Percentiles rank a stretch among this genome's conserved stretches.
Conservation (phyloP, 768 basidiomycete species). For the Suillus lakei region DNA sequence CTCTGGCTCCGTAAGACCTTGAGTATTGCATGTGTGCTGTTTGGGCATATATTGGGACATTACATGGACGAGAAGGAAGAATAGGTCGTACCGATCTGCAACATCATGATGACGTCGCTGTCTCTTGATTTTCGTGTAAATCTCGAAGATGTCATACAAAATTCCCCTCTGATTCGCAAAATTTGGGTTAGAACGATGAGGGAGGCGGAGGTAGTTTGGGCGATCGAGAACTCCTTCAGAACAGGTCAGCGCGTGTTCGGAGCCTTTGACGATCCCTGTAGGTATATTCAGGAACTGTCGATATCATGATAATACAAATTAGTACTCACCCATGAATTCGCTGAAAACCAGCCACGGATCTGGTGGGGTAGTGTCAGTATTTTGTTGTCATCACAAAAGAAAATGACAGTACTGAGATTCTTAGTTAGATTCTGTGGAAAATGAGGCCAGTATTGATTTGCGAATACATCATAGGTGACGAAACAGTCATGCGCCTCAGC, state of each 20-base stretch:
- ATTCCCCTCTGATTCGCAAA: slow-evolving; percentile 54
- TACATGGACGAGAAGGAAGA: neutral
- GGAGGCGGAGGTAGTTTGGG: slow-evolving; percentile 50
- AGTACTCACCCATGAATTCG: slow-evolving; percentile 62
- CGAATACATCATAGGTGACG: slow-evolving; percentile 54
- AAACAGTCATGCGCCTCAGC: slow-evolving; percentile 25
- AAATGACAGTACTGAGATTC: slow-evolving; percentile 49
- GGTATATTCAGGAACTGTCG: neutral
- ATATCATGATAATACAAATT: neutral
- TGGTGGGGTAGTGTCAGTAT: slow-evolving; percentile 26
- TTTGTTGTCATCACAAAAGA: neutral
- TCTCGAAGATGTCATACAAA: slow-evolving; percentile 58
- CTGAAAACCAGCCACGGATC: slow-evolving; percentile 67
- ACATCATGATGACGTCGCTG: slow-evolving; percentile 51
- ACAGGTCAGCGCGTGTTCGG: slow-evolving; percentile 51
- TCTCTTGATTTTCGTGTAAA: slow-evolving; percentile 53
- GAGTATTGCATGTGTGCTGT: slow-evolving; percentile 58
- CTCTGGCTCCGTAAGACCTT: slow-evolving; percentile 26
- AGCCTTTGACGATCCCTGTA: slow-evolving; percentile 69
- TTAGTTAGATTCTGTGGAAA: slow-evolving; percentile 56
- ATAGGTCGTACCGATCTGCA: slow-evolving; percentile 56
- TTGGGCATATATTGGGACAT: slow-evolving; percentile 1
- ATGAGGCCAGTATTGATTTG: slow-evolving; percentile 60
- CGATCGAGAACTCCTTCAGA: slow-evolving; percentile 46
- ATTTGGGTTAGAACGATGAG: slow-evolving; percentile 55